Base-by-base conservation (phyloP, 2,329 filamentous ascomycete species). In the Fusarium proliferatum region DNA sequence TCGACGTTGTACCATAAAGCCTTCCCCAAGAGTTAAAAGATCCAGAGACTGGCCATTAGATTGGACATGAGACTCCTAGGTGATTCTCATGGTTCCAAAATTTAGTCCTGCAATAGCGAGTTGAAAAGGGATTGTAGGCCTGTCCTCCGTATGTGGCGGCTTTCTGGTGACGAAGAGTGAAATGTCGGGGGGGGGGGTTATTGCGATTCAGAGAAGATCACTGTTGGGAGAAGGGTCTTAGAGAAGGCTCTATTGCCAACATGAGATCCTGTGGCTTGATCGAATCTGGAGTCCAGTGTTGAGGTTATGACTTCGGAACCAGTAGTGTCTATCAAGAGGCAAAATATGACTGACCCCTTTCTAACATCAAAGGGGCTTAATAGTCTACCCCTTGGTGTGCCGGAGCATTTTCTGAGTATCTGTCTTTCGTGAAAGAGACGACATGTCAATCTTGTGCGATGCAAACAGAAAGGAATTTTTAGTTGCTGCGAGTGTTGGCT, bases 61-160 rank as follows among this genome's bases (percentile, higher is more conserved):
- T 46, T 23, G 17, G 43, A 16, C 16, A 28, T 23, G n/a, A 43
- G 41, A 23, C 41, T 23, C n/a, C 39, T n/a, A 0, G 21, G 4
- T 4, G 13, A 15, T 5, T 13, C 39, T 6, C 15, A 21, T 43
- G 3, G 15, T 16, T 0, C 6, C n/a, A 5, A 46, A 48, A 9
- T 28, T 21, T 6, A 17, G 21, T 11, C 28, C 21, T 12, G 9
- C 5, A 49, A 23, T 6, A 17, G 28, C 21, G 10, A 49, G 16
- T 17, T 12, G 28, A 9, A 9, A 46, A 28, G 4, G 17, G 12
- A 28, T 15, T 28, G 13, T 46, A 28, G 4, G 17, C 17, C 12
- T 28, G 23, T 6, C 43, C 3, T 46, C 43, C 8, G 41, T 16
- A 43, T 23, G 43, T 19, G 7, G 43, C 43, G 16, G 23, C 43